These are phyloP conservation scores for Neoboletus subvelutipes DNA, from an alignment of 768 basidiomycete genomes.

Conservation along the genomic window DNA sequence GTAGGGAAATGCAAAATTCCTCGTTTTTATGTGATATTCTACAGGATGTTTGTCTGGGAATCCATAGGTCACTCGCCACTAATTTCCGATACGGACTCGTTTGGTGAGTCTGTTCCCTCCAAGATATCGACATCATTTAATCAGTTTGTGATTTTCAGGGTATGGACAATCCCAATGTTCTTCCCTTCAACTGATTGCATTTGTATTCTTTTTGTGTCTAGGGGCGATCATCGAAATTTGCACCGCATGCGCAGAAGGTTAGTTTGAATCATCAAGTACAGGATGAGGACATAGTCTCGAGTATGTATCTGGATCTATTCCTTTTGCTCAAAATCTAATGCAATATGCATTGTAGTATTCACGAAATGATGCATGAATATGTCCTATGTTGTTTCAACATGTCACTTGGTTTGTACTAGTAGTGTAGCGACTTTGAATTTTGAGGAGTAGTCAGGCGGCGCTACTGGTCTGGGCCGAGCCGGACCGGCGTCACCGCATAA, in stretches of 20 bases:
- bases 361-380: slow-evolving; percentile 25
- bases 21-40: background rate
- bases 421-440: background rate
- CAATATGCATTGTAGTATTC: slow-evolving; percentile 23
- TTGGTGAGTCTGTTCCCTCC: slow-evolving; percentile 54
- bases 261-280: slow-evolving; percentile 80
- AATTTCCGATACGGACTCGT: slow-evolving; percentile 96
- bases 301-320: slow-evolving; percentile 45
- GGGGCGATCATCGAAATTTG: slow-evolving; percentile 94
- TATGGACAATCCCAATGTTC: slow-evolving; percentile 7
- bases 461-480: background rate
- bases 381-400: background rate
- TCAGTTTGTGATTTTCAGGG: slow-evolving; percentile 22
- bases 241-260: slow-evolving; percentile 93
- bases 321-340: background rate
- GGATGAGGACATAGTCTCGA: slow-evolving; percentile 88
- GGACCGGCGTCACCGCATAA: background rate
- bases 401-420: background rate
- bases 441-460: background rate
- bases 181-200: background rate
- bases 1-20: background rate
- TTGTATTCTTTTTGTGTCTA: slow-evolving; percentile 27
- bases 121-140: background rate
- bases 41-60: slow-evolving; percentile 87
- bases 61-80: slow-evolving; percentile 83